phyloP scores from a whole-genome alignment of 1,284 basidiomycete species.

The Sanguinoderma infundibulare region DNA sequence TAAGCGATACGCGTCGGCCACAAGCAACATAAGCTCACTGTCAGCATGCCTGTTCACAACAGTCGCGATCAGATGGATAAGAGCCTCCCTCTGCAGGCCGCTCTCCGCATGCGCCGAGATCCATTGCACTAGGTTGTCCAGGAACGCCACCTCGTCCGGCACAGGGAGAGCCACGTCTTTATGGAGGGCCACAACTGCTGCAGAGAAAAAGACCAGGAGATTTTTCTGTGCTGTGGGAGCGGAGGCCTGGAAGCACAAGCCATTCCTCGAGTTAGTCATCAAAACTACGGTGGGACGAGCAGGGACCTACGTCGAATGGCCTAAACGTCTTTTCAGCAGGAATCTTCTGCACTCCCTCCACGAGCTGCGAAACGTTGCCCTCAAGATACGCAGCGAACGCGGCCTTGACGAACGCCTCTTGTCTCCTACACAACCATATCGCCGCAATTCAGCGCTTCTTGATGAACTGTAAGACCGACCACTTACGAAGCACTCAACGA shows the following conservation, averaged over 20 bases:
- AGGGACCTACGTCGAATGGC: slow-evolving; percentile 49
- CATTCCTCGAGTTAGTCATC: not conserved
- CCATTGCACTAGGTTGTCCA: slow-evolving; percentile 64
- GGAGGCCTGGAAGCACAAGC: slow-evolving; percentile 40
- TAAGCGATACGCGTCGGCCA: too few species aligned
- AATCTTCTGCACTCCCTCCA: slow-evolving; percentile 56
- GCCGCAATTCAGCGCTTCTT: not conserved
- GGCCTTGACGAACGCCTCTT: slow-evolving; percentile 55
- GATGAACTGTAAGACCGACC: not conserved
- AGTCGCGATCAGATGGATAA: slow-evolving; percentile 66
- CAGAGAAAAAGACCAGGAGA: slow-evolving; percentile 68
- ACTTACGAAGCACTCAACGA: slow-evolving; percentile 45
- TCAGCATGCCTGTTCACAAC: slow-evolving; percentile 78
- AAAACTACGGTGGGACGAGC: not conserved
- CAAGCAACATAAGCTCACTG: slow-evolving; percentile 43
- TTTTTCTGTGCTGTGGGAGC: slow-evolving; percentile 59
- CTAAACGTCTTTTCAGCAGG: slow-evolving; percentile 42
- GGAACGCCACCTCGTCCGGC: slow-evolving; percentile 52
- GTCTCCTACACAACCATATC: slow-evolving; percentile 45
- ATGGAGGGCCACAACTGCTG: slow-evolving; percentile 63
- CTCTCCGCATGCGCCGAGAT: slow-evolving; percentile 53
- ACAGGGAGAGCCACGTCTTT: slow-evolving; percentile 63
- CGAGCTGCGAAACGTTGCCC: slow-evolving; percentile 59
- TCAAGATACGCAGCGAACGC: slow-evolving; percentile 65
- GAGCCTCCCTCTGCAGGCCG: slow-evolving; percentile 60